Evolutionary conservation across 192 early-diverging fungal genomes (phyloP).

Genomic region (Coemansia sp.): DNA sequence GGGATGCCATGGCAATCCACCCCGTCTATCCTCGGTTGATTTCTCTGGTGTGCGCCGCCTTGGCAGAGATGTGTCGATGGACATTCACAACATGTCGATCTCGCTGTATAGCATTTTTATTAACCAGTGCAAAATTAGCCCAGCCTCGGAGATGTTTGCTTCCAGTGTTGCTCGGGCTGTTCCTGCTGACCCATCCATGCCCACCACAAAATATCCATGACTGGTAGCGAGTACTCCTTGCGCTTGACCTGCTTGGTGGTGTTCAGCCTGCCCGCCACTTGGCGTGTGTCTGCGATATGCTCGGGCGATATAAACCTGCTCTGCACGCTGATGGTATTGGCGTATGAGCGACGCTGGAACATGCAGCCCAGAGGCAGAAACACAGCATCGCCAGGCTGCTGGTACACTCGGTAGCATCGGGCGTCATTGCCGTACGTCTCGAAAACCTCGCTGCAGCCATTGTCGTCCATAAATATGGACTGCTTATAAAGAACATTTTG

Average conservation of each 20-base stretch:
- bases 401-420: constrained; percentile 60
- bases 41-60: no score
- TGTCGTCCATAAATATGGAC: constrained; percentile 10
- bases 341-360: constrained; percentile 65
- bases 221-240: constrained; percentile 30
- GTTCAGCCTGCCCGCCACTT: constrained; percentile 10
- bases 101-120: no score
- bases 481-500: constrained; percentile 1
- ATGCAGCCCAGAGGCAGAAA: constrained; percentile 77
- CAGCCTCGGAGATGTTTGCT: background rate
- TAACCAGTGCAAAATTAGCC: no score
- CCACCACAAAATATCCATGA: constrained; percentile 53
- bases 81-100: no score
- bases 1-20: no score
- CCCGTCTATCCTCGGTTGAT: no score
- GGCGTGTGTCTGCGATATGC: constrained; percentile 19
- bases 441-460: constrained; percentile 31
- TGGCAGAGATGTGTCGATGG: no score
- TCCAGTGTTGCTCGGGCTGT: background rate
- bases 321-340: constrained; percentile 64
- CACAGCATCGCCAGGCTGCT: constrained; percentile 68
- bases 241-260: constrained; percentile 12
- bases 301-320: constrained; percentile 67
- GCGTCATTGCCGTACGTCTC: constrained; percentile 40
- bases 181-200: constrained; percentile 31